Percentiles rank a stretch among this genome's conserved stretches.
These are phyloP conservation scores for Fraxinus nigra DNA, from an alignment of 305 asterid genomes.

Conservation along the genomic window DNA sequence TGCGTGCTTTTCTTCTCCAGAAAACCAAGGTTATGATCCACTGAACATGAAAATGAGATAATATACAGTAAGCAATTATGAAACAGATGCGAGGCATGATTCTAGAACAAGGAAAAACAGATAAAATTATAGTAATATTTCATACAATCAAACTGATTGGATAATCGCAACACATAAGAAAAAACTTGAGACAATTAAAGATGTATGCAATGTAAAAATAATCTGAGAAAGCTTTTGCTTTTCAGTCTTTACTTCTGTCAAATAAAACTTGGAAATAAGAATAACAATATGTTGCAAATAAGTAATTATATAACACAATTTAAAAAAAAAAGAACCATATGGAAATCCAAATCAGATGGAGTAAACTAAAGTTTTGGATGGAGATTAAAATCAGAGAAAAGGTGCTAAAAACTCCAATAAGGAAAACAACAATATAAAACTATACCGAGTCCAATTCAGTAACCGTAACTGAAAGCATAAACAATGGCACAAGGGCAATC, in stretches of 20 bases:
- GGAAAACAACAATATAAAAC: background rate
- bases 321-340: background rate
- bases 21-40: conserved; percentile 58
- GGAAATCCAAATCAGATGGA: background rate
- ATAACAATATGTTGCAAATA: background rate
- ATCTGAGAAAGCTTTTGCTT: conserved; percentile 4
- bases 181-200: background rate
- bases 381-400: background rate
- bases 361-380: background rate
- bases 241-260: conserved; percentile 9
- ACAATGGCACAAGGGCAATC: conserved; percentile 4
- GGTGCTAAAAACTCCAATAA: conserved; percentile 1
- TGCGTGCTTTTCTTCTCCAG: conserved; percentile 73
- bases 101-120: background rate
- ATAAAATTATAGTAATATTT: conserved; percentile 11
- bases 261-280: background rate
- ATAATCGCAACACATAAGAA: background rate
- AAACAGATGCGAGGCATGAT: background rate
- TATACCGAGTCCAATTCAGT: background rate
- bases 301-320: conserved; percentile 3
- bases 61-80: conserved; percentile 29
- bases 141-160: conserved; percentile 4
- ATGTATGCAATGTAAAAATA: background rate
- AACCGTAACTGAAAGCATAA: background rate
- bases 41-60: conserved; percentile 44